Conservation (phyloP, 2,329 filamentous ascomycete species). For the Beauveria sp. region DNA sequence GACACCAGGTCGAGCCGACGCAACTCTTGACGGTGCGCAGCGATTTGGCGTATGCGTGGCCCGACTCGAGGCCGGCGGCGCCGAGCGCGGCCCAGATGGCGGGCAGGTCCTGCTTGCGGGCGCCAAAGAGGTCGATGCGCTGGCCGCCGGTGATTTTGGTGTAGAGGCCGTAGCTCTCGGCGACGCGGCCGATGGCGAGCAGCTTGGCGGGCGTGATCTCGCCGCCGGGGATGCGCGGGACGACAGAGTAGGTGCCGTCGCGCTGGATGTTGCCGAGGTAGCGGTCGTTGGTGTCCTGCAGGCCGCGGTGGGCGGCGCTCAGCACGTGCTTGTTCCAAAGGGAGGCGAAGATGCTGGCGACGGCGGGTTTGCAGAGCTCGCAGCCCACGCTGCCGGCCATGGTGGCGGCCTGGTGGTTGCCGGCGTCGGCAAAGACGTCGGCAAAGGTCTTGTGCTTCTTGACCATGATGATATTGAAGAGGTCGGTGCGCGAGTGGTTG, state of each 20-base stretch:
- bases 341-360: constrained; percentile 73
- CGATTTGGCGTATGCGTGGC: constrained; percentile 85
- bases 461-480: constrained; percentile 84
- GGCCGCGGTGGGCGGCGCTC: constrained; percentile 58
- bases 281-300: constrained; percentile 87
- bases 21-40: constrained; percentile 87
- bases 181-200: constrained; percentile 74
- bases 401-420: constrained; percentile 43
- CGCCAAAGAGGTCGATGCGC: constrained; percentile 88
- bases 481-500: constrained; percentile 71
- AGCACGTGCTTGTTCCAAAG: constrained; percentile 81
- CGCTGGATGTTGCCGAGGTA: constrained; percentile 87
- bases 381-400: constrained; percentile 58
- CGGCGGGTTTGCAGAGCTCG: constrained; percentile 76
- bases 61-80: constrained; percentile 80
- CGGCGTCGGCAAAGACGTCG: constrained; percentile 71
- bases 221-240: constrained; percentile 74
- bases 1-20: constrained; percentile 85
- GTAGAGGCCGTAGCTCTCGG: constrained; percentile 77
- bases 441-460: constrained; percentile 66
- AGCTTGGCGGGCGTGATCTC: constrained; percentile 85
- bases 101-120: constrained; percentile 76
- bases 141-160: constrained; percentile 91
- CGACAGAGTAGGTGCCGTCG: constrained; percentile 83
- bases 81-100: constrained; percentile 76